A percentile compares a stretch with the other conserved stretches of the same genome.
These are phyloP conservation scores for Cadophora gregata DNA, from an alignment of 2,329 filamentous ascomycete species.

Conservation along the genomic window DNA sequence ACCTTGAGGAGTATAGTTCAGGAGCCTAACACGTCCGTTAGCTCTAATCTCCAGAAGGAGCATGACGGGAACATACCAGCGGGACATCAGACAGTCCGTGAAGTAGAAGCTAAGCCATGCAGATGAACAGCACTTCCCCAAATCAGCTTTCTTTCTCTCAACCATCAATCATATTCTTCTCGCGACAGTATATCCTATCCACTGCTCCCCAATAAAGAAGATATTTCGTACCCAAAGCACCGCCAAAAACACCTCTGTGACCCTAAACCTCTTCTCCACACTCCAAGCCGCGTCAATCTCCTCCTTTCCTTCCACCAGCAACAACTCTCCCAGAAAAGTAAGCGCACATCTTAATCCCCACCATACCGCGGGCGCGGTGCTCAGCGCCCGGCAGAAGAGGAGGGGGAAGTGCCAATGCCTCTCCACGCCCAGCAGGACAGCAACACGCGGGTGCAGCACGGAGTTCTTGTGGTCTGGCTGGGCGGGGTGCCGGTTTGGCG, in stretches of 20 bases:
- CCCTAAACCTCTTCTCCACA: conserved; percentile 56
- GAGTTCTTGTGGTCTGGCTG: conserved; percentile 42
- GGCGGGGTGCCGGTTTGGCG: conserved; percentile 37
- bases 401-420: conserved; percentile 75
- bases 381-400: conserved; percentile 74
- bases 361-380: conserved; percentile 72
- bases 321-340: conserved; percentile 69
- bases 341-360: conserved; percentile 74
- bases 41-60: background rate
- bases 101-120: conserved; percentile 70
- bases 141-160: conserved; percentile 26
- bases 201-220: conserved; percentile 3
- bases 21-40: conserved; percentile 60
- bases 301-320: conserved; percentile 53
- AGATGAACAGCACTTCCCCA: conserved; percentile 70
- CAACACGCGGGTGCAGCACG: conserved; percentile 76
- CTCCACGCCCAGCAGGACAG: conserved; percentile 77
- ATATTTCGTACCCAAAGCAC: conserved; percentile 70
- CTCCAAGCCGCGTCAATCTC: conserved; percentile 48
- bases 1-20: conserved; percentile 78
- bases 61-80: conserved; percentile 62
- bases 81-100: conserved; percentile 83
- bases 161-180: background rate
- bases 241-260: conserved; percentile 74
- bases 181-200: background rate